phyloP scores from a whole-genome alignment of 192 early-diverging fungal species.

The Backusella morwellensis region DNA sequence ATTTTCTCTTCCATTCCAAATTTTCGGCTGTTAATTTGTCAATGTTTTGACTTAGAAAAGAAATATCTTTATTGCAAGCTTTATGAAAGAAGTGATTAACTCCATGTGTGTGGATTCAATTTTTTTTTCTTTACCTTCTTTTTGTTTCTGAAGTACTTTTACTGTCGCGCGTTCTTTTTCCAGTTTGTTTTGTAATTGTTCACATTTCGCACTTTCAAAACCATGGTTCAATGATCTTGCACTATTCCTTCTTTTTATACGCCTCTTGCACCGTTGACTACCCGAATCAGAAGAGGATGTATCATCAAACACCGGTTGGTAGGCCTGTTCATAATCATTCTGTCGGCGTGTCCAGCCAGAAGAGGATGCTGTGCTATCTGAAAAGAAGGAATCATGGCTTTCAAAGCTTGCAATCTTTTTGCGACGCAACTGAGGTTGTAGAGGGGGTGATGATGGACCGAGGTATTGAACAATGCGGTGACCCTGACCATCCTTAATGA shows the following conservation, averaged over 20 bases:
- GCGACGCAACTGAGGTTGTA: neutral
- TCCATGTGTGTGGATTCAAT: neutral
- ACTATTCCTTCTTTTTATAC: slow-evolving; percentile 15
- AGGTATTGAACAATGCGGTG: slow-evolving; percentile 14
- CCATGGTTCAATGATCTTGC: neutral
- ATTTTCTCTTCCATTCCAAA: slow-evolving; percentile 22
- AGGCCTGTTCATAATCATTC: neutral
- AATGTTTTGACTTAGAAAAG: slow-evolving; percentile 29
- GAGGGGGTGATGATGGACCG: neutral
- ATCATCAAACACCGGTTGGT: neutral
- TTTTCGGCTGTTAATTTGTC: slow-evolving; percentile 21
- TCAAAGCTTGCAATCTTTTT: slow-evolving; percentile 6
- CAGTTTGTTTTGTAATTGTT: slow-evolving; percentile 17
- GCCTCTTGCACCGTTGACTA: neutral
- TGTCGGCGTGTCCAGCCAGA: neutral
- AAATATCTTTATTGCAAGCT: slow-evolving; percentile 33
- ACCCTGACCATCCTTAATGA: slow-evolving; percentile 11
- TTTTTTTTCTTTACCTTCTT: slow-evolving; percentile 25
- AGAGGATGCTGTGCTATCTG: neutral
- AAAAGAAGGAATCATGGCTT: slow-evolving; percentile 1
- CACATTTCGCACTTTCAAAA: slow-evolving; percentile 10
- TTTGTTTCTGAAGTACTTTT: slow-evolving; percentile 29
- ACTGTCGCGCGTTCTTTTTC: slow-evolving; percentile 24
- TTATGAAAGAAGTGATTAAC: neutral
- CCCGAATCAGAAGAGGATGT: slow-evolving; percentile 11